A percentile compares a stretch with the other conserved stretches of the same genome.
Conservation (phyloP, 179 eudicot genomes). For the Beta corolliflora region DNA sequence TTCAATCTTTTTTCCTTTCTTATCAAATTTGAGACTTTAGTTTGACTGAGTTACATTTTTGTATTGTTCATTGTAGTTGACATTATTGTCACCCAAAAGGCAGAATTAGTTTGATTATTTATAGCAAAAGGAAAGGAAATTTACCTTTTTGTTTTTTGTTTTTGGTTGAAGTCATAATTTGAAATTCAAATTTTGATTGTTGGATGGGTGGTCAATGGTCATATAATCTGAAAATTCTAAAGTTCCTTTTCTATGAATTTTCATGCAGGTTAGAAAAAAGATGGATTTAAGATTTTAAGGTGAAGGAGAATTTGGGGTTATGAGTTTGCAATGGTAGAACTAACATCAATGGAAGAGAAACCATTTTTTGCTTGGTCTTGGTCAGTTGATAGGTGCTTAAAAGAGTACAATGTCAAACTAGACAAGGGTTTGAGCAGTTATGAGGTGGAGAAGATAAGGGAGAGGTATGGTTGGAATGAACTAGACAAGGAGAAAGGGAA, state of each 20-base stretch:
- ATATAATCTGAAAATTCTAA: background rate
- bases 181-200: background rate
- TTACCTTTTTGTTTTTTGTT: background rate
- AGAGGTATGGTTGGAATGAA: constrained; percentile 72
- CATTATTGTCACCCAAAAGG: background rate
- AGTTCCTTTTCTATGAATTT: background rate
- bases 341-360: constrained; percentile 46
- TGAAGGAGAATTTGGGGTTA: constrained; percentile 3
- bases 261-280: constrained; percentile 25
- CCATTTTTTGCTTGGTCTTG: constrained; percentile 67
- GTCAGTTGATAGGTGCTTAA: constrained; percentile 66
- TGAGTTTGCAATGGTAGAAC: constrained; percentile 30
- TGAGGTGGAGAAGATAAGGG: constrained; percentile 61
- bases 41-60: constrained; percentile 25
- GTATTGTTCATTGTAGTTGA: constrained; percentile 21
- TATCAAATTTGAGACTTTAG: background rate
- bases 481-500: constrained; percentile 68
- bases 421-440: constrained; percentile 62
- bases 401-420: constrained; percentile 63
- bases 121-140: background rate
- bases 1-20: background rate
- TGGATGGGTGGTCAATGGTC: no score
- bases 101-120: background rate
- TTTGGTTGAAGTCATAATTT: background rate
- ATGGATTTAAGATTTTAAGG: constrained; percentile 8